These are phyloP conservation scores for Piloderma croceum DNA, from an alignment of 768 basidiomycete species.

Conservation along the genomic window DNA sequence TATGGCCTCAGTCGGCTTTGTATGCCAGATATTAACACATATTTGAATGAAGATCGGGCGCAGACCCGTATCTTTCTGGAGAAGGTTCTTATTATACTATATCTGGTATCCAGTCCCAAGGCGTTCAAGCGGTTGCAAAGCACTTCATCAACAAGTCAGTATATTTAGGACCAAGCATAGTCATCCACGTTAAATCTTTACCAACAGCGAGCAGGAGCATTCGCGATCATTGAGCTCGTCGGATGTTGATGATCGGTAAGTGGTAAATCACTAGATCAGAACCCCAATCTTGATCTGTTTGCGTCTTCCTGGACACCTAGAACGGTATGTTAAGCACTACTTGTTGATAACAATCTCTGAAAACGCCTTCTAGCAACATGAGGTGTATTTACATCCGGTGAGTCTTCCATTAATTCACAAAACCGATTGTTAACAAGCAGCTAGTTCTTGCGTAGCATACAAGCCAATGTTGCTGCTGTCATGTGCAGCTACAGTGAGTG, in stretches of 20 bases:
- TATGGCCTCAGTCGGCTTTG: too few species aligned
- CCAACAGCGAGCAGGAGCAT: constrained; percentile 31
- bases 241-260: constrained; percentile 35
- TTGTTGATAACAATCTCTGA: background rate
- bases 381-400: constrained; percentile 51
- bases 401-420: constrained; percentile 5
- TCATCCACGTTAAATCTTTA: too few species aligned
- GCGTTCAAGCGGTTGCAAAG: constrained; percentile 36
- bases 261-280: too few species aligned
- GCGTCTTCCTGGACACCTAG: too few species aligned
- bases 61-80: constrained; percentile 50
- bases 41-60: constrained; percentile 41
- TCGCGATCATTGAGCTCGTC: constrained; percentile 28
- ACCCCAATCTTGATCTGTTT: too few species aligned
- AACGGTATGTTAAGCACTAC: too few species aligned
- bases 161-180: background rate
- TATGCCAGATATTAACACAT: too few species aligned
- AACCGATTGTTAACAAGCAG: background rate
- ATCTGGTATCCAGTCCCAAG: constrained; percentile 45
- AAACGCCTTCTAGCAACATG: constrained; percentile 47
- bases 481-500: constrained; percentile 60
- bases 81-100: constrained; percentile 52
- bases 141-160: background rate
- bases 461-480: constrained; percentile 59
- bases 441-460: constrained; percentile 51